phyloP scores from a whole-genome alignment of 495 filamentous ascomycete genomes.

The Aspergillus bridgeri region DNA sequence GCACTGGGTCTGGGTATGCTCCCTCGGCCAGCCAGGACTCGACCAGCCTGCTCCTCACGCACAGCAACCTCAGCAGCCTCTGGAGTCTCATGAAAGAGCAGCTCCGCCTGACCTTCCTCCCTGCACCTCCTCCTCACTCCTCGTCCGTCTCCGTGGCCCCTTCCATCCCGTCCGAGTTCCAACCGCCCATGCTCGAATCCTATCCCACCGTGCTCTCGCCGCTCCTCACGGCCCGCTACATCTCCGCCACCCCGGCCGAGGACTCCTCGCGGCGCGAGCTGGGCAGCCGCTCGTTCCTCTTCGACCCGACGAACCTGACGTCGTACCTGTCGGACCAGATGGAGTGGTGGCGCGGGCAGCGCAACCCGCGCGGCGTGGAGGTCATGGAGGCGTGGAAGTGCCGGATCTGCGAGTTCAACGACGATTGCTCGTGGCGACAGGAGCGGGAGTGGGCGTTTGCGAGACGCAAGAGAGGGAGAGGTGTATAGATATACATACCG shows the following conservation, averaged over 20 bases:
- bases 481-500: too few relatives aligned
- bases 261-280: slow-evolving; percentile 48
- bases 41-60: slow-evolving; percentile 52
- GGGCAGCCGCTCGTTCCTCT: slow-evolving; percentile 65
- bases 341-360: slow-evolving; percentile 82
- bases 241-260: slow-evolving; percentile 32
- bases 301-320: slow-evolving; percentile 59
- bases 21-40: slow-evolving; percentile 40
- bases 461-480: slow-evolving; percentile 27
- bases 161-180: slow-evolving; percentile 50
- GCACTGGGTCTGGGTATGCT: slow-evolving; percentile 9
- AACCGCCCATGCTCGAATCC: slow-evolving; percentile 53
- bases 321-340: slow-evolving; percentile 66
- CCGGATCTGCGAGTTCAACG: slow-evolving; percentile 58
- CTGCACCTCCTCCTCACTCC: slow-evolving; percentile 7
- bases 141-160: slow-evolving; percentile 33
- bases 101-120: slow-evolving; percentile 60
- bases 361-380: slow-evolving; percentile 73
- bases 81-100: slow-evolving; percentile 66
- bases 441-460: slow-evolving; percentile 48
- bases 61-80: slow-evolving; percentile 59
- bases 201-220: slow-evolving; percentile 48
- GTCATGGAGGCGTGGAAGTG: slow-evolving; percentile 93
- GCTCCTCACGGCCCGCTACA: slow-evolving; percentile 43
- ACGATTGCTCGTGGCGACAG: slow-evolving; percentile 60